Evolutionary conservation across 495 filamentous ascomycete species (phyloP), one percentile per base, ranked within the genome.

Genomic region (Trichocladium antarcticum): DNA sequence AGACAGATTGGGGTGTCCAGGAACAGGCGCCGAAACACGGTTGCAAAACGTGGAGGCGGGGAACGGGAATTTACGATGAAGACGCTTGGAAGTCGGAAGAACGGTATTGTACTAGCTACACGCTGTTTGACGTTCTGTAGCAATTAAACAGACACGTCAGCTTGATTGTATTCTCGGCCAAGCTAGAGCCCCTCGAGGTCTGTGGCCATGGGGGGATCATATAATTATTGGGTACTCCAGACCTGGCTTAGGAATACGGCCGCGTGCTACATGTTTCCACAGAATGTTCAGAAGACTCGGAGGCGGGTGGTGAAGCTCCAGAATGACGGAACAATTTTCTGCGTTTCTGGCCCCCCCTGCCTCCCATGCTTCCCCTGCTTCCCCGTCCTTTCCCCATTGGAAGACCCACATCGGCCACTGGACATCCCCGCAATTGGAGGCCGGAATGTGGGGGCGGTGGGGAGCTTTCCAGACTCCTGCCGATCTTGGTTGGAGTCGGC

Each of bases 31-130:
- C 21, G 24, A 50, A 31, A 11, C 15, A 43, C 37, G 27, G 14
- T 15, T 35, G 46, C 41, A 50, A 45, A 57, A 57, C 29, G 49
- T 53, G 53, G 56, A 59, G 59, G 59, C 54, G 59, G 58, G 58
- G 54, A 61, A 59, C 42, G 54, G 51, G 54, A 45, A 57, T 49
- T 51, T 48, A 45, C 31, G 45, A 47, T 39, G 39, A 40, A 31
- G 46, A 37, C 28, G 44, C n/a, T n/a, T n/a, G 50, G 48, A 55
- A 51, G 51, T 38, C 47, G 50, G 46, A 57, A 5, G 37, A 57
- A n/a, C n/a, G n/a, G n/a, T n/a, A n/a, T n/a, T n/a, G n/a, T n/a
- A n/a, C n/a, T n/a, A n/a, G n/a, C n/a, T n/a, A n/a, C n/a, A n/a
- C n/a, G n/a, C n/a, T n/a, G n/a, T n/a, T n/a, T n/a, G n/a, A n/a